A percentile compares a stretch with the other conserved stretches of the same genome.
Evolutionary conservation across 2,329 filamentous ascomycete species (phyloP).

Genomic region (Aureobasidium melanogenum): DNA sequence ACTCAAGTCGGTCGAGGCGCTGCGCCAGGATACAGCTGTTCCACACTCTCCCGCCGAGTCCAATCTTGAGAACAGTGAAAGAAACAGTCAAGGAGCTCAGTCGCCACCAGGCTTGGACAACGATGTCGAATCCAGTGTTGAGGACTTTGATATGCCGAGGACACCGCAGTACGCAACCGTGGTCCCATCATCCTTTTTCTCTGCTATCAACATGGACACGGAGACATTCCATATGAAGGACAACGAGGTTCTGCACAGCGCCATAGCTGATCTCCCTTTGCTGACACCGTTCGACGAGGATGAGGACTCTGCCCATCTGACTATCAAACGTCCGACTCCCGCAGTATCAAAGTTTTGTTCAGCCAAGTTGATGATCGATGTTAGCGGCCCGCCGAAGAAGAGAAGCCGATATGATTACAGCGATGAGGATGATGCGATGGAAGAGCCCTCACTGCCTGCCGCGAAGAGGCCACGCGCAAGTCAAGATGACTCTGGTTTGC

Average conservation of each 20-base stretch:
- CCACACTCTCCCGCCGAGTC: constrained; percentile 19
- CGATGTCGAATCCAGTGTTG: constrained; percentile 6
- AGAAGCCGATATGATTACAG: constrained; percentile 73
- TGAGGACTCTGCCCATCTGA: constrained; percentile 38
- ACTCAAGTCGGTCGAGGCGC: constrained; percentile 31
- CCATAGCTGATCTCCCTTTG: constrained; percentile 72
- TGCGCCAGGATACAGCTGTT: constrained; percentile 14
- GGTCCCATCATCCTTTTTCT: constrained; percentile 13
- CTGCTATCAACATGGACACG: constrained; percentile 13
- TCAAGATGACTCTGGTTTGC: constrained; percentile 38
- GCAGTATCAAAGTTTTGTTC: constrained; percentile 82
- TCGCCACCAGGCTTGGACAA: constrained; percentile 11
- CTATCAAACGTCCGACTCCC: constrained; percentile 47
- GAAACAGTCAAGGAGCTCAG: constrained; percentile 2
- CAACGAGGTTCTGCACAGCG: constrained; percentile 32
- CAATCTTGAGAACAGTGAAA: constrained; percentile 8
- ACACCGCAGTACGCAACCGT: constrained; percentile 14
- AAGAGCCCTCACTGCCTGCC: background rate
- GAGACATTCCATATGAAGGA: constrained; percentile 11
- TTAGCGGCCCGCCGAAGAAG: constrained; percentile 59
- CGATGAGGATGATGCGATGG: constrained; percentile 12
- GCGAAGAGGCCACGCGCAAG: constrained; percentile 19
- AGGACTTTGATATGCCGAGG: constrained; percentile 10
- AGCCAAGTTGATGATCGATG: constrained; percentile 64
- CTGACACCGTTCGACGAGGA: constrained; percentile 55